Conservation (phyloP, 208 protist genomes). For the Strigomonas culicis region DNA sequence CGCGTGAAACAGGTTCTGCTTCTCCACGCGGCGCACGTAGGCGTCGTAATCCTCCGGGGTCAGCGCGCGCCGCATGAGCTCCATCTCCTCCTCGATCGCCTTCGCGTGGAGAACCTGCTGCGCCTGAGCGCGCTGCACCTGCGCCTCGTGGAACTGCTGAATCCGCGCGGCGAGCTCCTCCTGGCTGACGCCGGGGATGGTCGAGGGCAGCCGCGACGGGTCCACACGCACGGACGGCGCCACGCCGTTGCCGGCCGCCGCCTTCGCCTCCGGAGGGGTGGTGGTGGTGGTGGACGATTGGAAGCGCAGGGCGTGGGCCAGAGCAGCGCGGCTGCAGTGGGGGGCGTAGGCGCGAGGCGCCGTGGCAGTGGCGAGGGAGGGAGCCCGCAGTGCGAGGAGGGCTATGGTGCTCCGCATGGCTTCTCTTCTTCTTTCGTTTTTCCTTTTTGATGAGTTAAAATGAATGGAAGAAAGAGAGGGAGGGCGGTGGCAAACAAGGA, state of each 20-base stretch:
- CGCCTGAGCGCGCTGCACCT: slow-evolving; percentile 16
- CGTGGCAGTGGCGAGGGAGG: neutral
- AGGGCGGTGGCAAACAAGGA: too few species aligned
- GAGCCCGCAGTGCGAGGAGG: neutral
- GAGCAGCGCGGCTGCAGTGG: neutral
- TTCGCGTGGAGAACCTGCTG: slow-evolving; percentile 11
- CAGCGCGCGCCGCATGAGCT: slow-evolving; percentile 61
- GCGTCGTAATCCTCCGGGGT: slow-evolving; percentile 38
- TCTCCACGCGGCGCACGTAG: slow-evolving; percentile 39
- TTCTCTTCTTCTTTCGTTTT: slow-evolving; percentile 1
- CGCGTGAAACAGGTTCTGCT: slow-evolving; percentile 22
- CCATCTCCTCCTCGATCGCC: slow-evolving; percentile 35
- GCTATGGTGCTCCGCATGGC: neutral
- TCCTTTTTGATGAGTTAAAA: slow-evolving; percentile 1
- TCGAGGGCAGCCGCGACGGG: slow-evolving; percentile 42
- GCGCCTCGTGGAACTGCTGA: slow-evolving; percentile 20
- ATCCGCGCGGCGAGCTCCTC: slow-evolving; percentile 67
- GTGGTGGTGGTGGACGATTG: neutral
- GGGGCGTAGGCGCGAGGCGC: neutral
- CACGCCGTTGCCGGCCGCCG: neutral
- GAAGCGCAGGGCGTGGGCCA: neutral
- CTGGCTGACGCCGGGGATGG: slow-evolving; percentile 65
- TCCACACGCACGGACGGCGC: slow-evolving; percentile 30
- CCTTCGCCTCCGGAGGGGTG: neutral
- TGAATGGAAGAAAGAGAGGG: neutral